phyloP scores from a whole-genome alignment of 495 filamentous ascomycete genomes.

The Aspergillus diversus region DNA sequence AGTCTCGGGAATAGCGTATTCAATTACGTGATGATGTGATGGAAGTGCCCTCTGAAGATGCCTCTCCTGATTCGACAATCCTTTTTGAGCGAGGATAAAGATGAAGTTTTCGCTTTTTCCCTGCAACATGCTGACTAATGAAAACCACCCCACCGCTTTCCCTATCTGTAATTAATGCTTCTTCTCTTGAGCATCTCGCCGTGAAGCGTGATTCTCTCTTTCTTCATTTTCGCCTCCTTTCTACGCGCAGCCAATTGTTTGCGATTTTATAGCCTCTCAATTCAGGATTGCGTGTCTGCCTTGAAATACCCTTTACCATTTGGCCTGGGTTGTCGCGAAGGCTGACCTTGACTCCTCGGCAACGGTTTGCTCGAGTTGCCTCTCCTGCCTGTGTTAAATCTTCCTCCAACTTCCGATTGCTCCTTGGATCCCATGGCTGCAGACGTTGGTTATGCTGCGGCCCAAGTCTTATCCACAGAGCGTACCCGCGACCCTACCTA shows the following conservation, averaged over 20 bases:
- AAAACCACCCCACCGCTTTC: constrained; percentile 9
- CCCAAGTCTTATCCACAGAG: constrained; percentile 42
- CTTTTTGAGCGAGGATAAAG: background rate
- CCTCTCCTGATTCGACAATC: background rate
- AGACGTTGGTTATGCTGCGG: constrained; percentile 39
- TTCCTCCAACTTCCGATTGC: background rate
- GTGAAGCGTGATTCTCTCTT: background rate
- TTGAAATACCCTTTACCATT: too few species aligned
- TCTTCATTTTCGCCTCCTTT: background rate
- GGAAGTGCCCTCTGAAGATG: background rate
- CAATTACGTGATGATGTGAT: constrained; percentile 8
- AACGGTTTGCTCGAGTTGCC: background rate
- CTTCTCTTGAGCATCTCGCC: background rate
- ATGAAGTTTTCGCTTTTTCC: constrained; percentile 2
- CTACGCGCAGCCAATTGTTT: background rate
- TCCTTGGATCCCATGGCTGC: constrained; percentile 38
- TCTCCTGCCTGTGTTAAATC: background rate
- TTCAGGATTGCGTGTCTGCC: too few species aligned
- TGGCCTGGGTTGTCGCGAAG: background rate
- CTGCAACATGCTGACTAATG: constrained; percentile 1
- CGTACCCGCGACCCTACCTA: constrained; percentile 57
- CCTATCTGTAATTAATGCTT: constrained; percentile 1
- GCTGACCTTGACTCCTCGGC: background rate
- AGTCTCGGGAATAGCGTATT: background rate
- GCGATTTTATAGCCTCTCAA: background rate